Conservation (phyloP, 2,329 filamentous ascomycete genomes). For the Elsinoe ampelina region DNA sequence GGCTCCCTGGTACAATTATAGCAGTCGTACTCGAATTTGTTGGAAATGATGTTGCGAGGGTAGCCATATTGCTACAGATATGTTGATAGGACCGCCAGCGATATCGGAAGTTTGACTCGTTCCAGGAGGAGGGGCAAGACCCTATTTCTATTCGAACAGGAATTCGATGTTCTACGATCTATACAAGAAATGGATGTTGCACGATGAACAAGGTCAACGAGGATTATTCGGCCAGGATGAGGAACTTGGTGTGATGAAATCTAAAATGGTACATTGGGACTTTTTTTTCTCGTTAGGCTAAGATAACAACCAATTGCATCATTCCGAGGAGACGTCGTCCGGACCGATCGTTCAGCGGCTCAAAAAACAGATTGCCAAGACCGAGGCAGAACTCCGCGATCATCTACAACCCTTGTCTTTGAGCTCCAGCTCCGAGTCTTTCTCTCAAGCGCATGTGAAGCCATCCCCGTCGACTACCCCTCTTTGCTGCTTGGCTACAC, state of each 20-base stretch:
- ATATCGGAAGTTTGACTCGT: not conserved
- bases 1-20: constrained; percentile 62
- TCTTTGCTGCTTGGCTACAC: not conserved
- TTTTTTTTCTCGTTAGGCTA: not conserved
- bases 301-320: not conserved
- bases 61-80: constrained; percentile 38
- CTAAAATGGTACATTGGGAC: constrained; percentile 1
- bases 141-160: not conserved
- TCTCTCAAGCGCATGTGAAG: not conserved
- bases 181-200: not conserved
- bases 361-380: not conserved
- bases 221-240: constrained; percentile 5
- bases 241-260: not conserved
- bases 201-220: not conserved
- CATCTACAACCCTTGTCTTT: not conserved
- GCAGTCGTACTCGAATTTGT: constrained; percentile 46
- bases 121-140: not conserved
- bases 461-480: not conserved
- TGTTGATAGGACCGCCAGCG: not conserved
- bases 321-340: not conserved
- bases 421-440: not conserved
- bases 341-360: not conserved
- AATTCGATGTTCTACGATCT: not conserved
- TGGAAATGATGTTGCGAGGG: constrained; percentile 50
- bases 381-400: not conserved